Evolutionary conservation across 2,329 filamentous ascomycete genomes (phyloP).

Genomic region (Colletotrichum ledebouriae): DNA sequence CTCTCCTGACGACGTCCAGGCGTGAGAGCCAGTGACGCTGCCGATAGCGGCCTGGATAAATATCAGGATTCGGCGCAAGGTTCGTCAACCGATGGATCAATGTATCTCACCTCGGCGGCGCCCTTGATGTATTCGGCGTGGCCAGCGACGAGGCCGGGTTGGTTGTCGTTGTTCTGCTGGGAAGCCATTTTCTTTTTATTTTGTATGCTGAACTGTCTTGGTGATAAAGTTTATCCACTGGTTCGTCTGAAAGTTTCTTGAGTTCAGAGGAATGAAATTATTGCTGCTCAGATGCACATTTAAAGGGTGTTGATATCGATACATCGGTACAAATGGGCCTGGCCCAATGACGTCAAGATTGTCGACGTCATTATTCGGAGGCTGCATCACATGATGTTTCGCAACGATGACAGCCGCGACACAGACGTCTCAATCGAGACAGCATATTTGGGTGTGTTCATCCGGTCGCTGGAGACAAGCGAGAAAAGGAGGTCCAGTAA

Average conservation of each 20-base stretch:
- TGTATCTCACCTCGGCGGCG: constrained; percentile 67
- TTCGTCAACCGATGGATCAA: too few relatives aligned
- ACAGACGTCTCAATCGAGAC: not conserved
- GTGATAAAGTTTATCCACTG: too few relatives aligned
- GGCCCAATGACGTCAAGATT: constrained; percentile 33
- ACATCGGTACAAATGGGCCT: constrained; percentile 7
- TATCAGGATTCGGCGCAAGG: not conserved
- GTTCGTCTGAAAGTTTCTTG: too few relatives aligned
- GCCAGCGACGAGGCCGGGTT: constrained; percentile 71
- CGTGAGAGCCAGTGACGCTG: constrained; percentile 69
- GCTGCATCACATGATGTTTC: constrained; percentile 32
- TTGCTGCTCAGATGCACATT: not conserved
- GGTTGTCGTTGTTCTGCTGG: constrained; percentile 46
- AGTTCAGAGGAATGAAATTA: not conserved
- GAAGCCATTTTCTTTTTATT: constrained; percentile 23
- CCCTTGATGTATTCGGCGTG: constrained; percentile 80
- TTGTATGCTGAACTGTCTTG: too few relatives aligned
- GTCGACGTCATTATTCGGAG: constrained; percentile 32
- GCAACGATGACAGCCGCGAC: not conserved
- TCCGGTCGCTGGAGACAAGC: not conserved
- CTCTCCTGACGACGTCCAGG: constrained; percentile 74
- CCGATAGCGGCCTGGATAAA: constrained; percentile 68
- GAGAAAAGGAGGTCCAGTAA: not conserved
- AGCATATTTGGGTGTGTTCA: not conserved
- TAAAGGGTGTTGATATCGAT: constrained; percentile 26